phyloP scores from a whole-genome alignment of 208 protist species.

The Leishmania mexicana region DNA sequence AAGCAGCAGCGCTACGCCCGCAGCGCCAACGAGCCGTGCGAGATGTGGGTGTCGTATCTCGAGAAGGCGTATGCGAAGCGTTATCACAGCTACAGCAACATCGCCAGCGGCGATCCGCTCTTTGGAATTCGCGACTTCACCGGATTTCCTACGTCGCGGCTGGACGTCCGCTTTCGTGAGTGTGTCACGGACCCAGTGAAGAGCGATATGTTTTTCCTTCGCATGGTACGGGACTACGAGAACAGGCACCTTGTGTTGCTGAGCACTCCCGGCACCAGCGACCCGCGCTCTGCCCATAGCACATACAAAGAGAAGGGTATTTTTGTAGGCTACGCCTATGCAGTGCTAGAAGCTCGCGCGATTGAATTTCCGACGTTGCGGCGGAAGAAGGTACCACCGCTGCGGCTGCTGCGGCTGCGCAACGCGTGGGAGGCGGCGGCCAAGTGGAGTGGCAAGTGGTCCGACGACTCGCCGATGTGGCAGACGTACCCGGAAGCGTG shows the following conservation, averaged over 20 bases:
- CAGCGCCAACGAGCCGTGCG: constrained; percentile 52
- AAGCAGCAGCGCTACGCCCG: constrained; percentile 63
- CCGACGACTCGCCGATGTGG: constrained; percentile 60
- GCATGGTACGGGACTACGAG: constrained; percentile 44
- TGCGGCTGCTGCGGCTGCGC: constrained; percentile 65
- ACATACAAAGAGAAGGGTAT: constrained; percentile 55
- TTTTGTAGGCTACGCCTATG: constrained; percentile 65
- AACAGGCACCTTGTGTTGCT: constrained; percentile 46
- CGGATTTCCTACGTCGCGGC: constrained; percentile 70
- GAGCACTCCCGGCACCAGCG: constrained; percentile 24
- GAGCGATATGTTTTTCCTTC: constrained; percentile 55
- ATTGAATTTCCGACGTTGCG: constrained; percentile 39
- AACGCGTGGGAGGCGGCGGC: constrained; percentile 56
- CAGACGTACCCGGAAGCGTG: constrained; percentile 48
- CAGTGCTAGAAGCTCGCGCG: constrained; percentile 52
- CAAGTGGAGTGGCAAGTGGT: constrained; percentile 65
- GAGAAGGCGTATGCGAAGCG: constrained; percentile 92
- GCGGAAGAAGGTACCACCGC: constrained; percentile 14
- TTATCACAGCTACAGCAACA: constrained; percentile 73
- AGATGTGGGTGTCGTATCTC: constrained; percentile 81
- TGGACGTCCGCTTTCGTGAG: constrained; percentile 69
- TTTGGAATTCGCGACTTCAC: constrained; percentile 78
- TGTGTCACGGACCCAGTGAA: constrained; percentile 32
- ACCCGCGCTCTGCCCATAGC: constrained; percentile 27
- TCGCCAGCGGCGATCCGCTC: constrained; percentile 71